Base-by-base conservation (phyloP, 1,284 basidiomycete species). In the Pseudozyma pruni region DNA sequence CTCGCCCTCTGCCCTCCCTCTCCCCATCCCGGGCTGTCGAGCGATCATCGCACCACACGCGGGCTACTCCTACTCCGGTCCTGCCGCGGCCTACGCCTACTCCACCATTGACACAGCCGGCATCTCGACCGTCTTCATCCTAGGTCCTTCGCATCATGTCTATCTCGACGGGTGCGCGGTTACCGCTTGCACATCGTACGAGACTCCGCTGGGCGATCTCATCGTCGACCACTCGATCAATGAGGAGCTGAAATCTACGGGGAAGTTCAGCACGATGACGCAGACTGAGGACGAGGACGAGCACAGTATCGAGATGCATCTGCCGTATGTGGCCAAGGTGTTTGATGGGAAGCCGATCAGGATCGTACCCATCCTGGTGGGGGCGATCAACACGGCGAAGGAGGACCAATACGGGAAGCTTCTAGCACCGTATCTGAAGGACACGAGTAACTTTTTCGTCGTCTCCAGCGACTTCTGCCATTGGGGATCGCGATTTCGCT, bases 41-140 rank as follows among this genome's bases (percentile, higher is more conserved):
- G 95, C 94, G 9, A 87, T 98, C 80, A 96, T 99, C 56, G 94
- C 90, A n/a, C 96, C 96, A 4, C 96, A 99, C 83, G 96, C 96
- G 1, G 96, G 96, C 4, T 98, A 95, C 83, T 87, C 89, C 2
- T 98, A 97, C 83, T 97, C 94, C 55, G 96, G 96, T 22, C 89
- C 89, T 7, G 87, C 94, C 2, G 95, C 96, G 1, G 96, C 94
- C 1, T 98, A 92, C 91, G 95, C 95, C 0, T 99, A 98, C 83
- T 90, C 89, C 78, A 88, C 89, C 74, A 91, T 98, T 54, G 91
- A 96, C 76, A 88, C 88, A 0, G 86, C 86, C 11, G 86, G 86
- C 72, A 91, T 97, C 52, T 91, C 91, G 77, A 89, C 92, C 5
- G 90, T 99, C 42, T 94, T 98, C 80, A 88, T 99, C 50, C 88